Evolutionary conservation across 2,329 filamentous ascomycete species (phyloP).

Genomic region (Cercospora nicotianae): DNA sequence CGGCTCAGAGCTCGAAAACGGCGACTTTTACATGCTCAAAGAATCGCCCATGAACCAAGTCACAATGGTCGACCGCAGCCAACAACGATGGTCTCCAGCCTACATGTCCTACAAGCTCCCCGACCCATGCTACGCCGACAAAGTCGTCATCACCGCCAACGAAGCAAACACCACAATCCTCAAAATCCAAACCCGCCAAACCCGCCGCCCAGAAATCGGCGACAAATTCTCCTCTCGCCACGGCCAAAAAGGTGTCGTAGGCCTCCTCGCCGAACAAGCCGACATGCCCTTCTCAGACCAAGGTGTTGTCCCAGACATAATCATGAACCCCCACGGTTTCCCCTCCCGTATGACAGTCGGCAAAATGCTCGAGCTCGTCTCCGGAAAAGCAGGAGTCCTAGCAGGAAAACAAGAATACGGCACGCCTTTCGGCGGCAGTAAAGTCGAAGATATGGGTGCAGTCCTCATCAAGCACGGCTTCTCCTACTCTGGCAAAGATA

Average conservation of each 20-base stretch:
- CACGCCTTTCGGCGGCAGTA: slow-evolving; percentile 79
- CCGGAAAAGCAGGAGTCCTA: slow-evolving; percentile 88
- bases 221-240: slow-evolving; percentile 99
- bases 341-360: slow-evolving; percentile 99
- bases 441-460: slow-evolving; percentile 83
- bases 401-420: slow-evolving; percentile 86
- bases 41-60: slow-evolving; percentile 78
- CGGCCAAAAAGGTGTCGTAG: slow-evolving; percentile 96
- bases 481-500: slow-evolving; percentile 96
- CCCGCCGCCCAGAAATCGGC: slow-evolving; percentile 86
- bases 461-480: slow-evolving; percentile 86
- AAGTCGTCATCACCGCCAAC: slow-evolving; percentile 88
- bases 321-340: slow-evolving; percentile 99
- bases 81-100: slow-evolving; percentile 35
- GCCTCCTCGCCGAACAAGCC: slow-evolving; percentile 93
- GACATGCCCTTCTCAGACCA: slow-evolving; percentile 94
- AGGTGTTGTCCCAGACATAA: slow-evolving; percentile 93
- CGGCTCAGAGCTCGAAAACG: slow-evolving; percentile 72
- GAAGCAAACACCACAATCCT: slow-evolving; percentile 83
- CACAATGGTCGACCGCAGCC: slow-evolving; percentile 38
- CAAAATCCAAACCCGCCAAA: slow-evolving; percentile 96
- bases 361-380: slow-evolving; percentile 92
- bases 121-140: slow-evolving; percentile 81
- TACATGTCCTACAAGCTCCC: slow-evolving; percentile 62
- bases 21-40: slow-evolving; percentile 90